Conservation (phyloP, 2,329 filamentous ascomycete species). For the Lasiodiplodia sp. region DNA sequence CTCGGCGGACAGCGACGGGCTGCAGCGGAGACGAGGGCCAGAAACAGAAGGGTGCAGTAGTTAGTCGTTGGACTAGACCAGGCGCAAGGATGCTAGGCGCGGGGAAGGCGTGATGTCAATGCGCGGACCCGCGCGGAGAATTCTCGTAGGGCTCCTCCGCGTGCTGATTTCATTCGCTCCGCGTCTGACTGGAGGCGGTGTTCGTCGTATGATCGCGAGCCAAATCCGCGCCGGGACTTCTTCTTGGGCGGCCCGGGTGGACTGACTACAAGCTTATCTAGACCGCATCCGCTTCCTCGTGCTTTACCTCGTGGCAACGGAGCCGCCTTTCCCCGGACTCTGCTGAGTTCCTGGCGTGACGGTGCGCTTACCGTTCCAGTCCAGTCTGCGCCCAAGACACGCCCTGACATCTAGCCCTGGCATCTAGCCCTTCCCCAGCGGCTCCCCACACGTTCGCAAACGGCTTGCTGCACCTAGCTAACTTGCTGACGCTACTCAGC, state of each 20-base stretch:
- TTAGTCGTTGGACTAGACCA: neutral
- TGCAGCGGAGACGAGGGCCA: neutral
- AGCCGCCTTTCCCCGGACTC: neutral
- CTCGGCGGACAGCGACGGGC: neutral
- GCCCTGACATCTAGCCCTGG: neutral
- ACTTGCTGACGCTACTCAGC: neutral
- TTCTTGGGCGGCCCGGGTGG: slow-evolving; percentile 4
- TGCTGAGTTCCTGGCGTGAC: slow-evolving; percentile 14
- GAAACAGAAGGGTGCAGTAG: neutral
- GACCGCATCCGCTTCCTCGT: slow-evolving; percentile 1
- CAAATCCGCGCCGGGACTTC: slow-evolving; percentile 9
- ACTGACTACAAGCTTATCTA: slow-evolving; percentile 21
- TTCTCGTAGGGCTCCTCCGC: slow-evolving; percentile 16
- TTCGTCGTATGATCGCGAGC: slow-evolving; percentile 16
- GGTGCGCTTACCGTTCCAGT: neutral
- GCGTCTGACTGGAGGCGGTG: neutral
- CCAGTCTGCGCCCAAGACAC: neutral
- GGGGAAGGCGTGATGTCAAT: slow-evolving; percentile 16
- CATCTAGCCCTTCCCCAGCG: neutral
- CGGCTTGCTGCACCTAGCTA: neutral
- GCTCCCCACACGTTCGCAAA: slow-evolving; percentile 4
- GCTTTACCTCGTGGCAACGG: slow-evolving; percentile 6
- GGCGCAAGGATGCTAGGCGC: slow-evolving; percentile 2
- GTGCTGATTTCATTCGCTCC: slow-evolving; percentile 6
- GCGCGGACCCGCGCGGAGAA: slow-evolving; percentile 13